Percentiles rank a stretch among this genome's conserved stretches.
Evolutionary conservation across 257 asterid genomes (phyloP).

Genomic region (Primulina huaijiensis): DNA sequence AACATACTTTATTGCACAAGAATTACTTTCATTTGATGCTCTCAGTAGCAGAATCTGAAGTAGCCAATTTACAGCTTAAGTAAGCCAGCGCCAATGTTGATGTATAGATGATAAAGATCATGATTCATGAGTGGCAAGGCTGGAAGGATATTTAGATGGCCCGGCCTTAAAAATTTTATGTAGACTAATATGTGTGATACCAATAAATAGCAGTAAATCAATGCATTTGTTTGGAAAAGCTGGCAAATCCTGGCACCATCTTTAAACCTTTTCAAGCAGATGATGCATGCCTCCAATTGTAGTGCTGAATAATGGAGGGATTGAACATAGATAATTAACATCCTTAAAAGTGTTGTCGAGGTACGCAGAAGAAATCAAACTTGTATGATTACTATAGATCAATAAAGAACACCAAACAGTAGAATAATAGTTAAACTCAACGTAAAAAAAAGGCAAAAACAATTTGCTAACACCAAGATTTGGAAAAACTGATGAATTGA

Average conservation of each 20-base stretch:
- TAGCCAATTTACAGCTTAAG: neutral
- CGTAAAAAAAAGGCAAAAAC: constrained; percentile 1
- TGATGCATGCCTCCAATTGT: constrained; percentile 50
- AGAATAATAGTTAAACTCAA: neutral
- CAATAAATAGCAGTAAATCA: constrained; percentile 40
- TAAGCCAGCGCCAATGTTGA: neutral
- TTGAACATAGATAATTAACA: constrained; percentile 39
- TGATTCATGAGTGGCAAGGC: neutral
- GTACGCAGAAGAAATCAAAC: constrained; percentile 22
- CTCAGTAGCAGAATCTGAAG: neutral
- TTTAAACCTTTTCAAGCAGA: constrained; percentile 54
- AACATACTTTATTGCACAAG: neutral
- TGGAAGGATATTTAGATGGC: too few species aligned
- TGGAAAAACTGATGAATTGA: neutral
- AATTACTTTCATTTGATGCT: neutral
- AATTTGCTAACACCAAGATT: neutral
- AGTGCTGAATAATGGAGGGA: constrained; percentile 59
- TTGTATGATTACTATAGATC: constrained; percentile 19
- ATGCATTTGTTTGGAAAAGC: constrained; percentile 28
- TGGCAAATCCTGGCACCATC: constrained; percentile 44
- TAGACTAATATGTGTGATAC: constrained; percentile 23
- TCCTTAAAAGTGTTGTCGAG: constrained; percentile 33
- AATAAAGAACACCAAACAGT: neutral
- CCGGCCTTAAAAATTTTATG: neutral
- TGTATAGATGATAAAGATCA: neutral